These are phyloP conservation scores for Boechera retrofracta DNA, from an alignment of 345 rosid genomes.

Conservation along the genomic window DNA sequence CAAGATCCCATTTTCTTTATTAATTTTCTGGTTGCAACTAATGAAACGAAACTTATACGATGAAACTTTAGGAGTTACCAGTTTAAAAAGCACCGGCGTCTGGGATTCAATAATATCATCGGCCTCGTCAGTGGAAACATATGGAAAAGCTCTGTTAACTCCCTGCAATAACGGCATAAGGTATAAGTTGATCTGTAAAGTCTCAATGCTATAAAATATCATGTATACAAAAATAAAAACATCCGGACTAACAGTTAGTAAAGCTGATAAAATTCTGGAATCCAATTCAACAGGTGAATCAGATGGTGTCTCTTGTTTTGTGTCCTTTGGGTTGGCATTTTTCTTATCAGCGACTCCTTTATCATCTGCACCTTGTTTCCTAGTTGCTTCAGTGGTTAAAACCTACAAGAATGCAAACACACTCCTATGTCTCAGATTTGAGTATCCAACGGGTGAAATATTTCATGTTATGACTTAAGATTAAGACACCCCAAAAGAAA, in stretches of 20 bases:
- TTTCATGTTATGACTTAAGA: neutral
- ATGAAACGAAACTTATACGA: constrained; percentile 11
- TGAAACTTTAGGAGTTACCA: constrained; percentile 56
- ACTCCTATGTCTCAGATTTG: constrained; percentile 19
- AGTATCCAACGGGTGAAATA: constrained; percentile 15
- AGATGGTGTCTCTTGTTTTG: constrained; percentile 45
- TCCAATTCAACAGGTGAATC: constrained; percentile 88
- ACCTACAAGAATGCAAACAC: constrained; percentile 56
- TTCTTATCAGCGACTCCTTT: constrained; percentile 43
- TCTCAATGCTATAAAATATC: constrained; percentile 1
- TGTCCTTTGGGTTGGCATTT: constrained; percentile 46
- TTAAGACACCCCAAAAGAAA: neutral
- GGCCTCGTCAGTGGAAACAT: constrained; percentile 81
- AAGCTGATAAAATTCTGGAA: constrained; percentile 90
- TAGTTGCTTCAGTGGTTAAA: constrained; percentile 64
- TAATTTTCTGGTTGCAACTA: constrained; percentile 16
- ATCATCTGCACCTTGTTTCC: constrained; percentile 44
- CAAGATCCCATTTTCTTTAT: constrained; percentile 15
- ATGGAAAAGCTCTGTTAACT: constrained; percentile 97
- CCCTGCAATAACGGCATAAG: constrained; percentile 60
- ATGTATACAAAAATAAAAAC: neutral
- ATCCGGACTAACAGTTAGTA: constrained; percentile 67
- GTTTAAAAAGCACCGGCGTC: constrained; percentile 87
- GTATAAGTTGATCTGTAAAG: constrained; percentile 20
- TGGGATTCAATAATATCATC: constrained; percentile 87